These are phyloP conservation scores for Trametes sanguinea DNA, from an alignment of 768 basidiomycete genomes.

Conservation along the genomic window DNA sequence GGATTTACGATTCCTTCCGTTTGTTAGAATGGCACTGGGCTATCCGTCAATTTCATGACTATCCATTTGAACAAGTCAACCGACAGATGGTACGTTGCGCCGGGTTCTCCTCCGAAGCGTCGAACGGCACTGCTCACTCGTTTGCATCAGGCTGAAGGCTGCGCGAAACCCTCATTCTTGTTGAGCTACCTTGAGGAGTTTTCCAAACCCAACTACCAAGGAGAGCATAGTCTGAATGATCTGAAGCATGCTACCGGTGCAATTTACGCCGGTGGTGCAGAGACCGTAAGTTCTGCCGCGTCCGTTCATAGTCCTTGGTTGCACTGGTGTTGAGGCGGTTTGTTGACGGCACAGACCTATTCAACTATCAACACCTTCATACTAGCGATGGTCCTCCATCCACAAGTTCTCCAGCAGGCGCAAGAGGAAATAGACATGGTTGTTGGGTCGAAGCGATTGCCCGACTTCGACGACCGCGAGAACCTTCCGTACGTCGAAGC, in stretches of 20 bases:
- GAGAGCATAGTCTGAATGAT: conserved; percentile 19
- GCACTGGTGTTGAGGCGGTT: no score
- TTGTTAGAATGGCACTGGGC: conserved; percentile 20
- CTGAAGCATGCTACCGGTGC: conserved; percentile 19
- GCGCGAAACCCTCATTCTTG: conserved; percentile 17
- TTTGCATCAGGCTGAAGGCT: conserved; percentile 4
- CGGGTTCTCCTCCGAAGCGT: background rate
- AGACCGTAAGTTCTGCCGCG: conserved; percentile 5
- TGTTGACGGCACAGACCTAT: conserved; percentile 8
- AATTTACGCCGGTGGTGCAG: conserved; percentile 19
- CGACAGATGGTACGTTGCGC: conserved; percentile 10
- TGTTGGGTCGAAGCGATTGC: conserved; percentile 13
- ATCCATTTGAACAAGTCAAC: conserved; percentile 18
- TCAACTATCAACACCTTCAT: conserved; percentile 24
- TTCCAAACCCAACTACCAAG: conserved; percentile 17
- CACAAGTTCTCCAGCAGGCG: conserved; percentile 15
- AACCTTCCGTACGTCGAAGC: conserved; percentile 19
- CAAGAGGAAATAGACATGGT: conserved; percentile 19
- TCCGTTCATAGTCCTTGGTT: no score
- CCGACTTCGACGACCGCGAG: conserved; percentile 22
- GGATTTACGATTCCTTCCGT: background rate
- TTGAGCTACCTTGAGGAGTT: conserved; percentile 18
- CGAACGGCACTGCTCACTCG: background rate
- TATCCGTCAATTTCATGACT: conserved; percentile 18
- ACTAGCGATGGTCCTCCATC: conserved; percentile 21